These are phyloP conservation scores for Chytriomyces hyalinus DNA, from an alignment of 192 early-diverging fungal genomes.

Conservation along the genomic window DNA sequence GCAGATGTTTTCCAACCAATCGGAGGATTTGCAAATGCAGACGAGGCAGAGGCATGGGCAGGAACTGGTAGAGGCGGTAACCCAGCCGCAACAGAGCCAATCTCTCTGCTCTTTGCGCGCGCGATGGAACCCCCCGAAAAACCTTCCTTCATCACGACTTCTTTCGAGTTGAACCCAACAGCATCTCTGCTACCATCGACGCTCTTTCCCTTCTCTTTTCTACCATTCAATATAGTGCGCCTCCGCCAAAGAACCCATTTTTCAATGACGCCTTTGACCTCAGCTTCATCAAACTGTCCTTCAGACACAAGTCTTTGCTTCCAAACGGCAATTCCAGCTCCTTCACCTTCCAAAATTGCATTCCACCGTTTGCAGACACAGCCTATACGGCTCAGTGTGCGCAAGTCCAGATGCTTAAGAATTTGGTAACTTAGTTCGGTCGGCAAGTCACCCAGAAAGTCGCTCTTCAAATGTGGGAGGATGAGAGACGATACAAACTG, in stretches of 20 bases:
- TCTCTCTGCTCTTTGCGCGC: no score
- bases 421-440: conserved; percentile 70
- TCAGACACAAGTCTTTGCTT: conserved; percentile 50
- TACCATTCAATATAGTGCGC: background rate
- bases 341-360: conserved; percentile 74
- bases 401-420: conserved; percentile 81
- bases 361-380: conserved; percentile 84
- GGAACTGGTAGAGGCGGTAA: no score
- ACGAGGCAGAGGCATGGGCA: no score
- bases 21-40: background rate
- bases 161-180: background rate
- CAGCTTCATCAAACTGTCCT: conserved; percentile 49
- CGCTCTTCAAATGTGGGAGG: conserved; percentile 86
- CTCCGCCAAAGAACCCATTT: conserved; percentile 24
- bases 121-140: background rate
- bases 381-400: conserved; percentile 77
- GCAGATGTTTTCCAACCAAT: background rate
- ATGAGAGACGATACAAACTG: conserved; percentile 89
- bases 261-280: conserved; percentile 44
- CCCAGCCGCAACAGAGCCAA: no score
- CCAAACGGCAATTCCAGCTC: conserved; percentile 60
- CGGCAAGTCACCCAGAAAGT: conserved; percentile 74
- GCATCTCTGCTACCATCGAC: background rate
- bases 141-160: background rate
- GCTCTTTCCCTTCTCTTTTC: background rate